Evolutionary conservation across 148 eudicot species (phyloP).

Genomic region (Rhododendron simsii): DNA sequence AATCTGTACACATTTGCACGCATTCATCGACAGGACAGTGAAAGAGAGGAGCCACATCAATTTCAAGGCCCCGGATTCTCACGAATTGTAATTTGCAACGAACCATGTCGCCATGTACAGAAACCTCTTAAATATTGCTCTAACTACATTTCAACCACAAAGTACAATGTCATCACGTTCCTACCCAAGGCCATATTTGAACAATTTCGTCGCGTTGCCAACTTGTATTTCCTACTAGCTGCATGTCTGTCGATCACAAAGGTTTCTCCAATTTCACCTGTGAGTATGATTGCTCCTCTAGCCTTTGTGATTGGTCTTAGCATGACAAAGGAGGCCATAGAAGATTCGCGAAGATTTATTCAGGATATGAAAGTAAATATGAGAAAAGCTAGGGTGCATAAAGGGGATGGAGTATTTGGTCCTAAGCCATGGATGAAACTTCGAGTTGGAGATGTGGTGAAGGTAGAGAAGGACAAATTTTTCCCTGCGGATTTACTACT

Average conservation of each 20-base stretch:
- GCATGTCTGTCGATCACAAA: no score
- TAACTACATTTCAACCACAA: conserved; percentile 72
- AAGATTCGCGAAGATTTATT: no score
- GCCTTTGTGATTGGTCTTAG: no score
- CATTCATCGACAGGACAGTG: conserved; percentile 14
- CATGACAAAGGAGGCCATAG: no score
- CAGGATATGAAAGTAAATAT: no score
- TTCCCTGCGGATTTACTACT: conserved; percentile 90
- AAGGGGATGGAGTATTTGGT: conserved; percentile 36
- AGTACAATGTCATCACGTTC: no score
- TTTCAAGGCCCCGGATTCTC: conserved; percentile 68
- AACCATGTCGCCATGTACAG: conserved; percentile 48
- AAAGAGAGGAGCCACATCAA: conserved; percentile 29
- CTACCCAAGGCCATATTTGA: no score
- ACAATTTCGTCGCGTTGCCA: no score
- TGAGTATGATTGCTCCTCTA: no score
- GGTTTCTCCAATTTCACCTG: no score
- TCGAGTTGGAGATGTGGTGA: conserved; percentile 80
- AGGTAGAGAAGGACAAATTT: conserved; percentile 81
- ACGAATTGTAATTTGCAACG: conserved; percentile 64
- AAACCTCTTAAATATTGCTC: conserved; percentile 62
- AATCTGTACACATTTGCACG: conserved; percentile 71
- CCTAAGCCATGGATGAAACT: conserved; percentile 67
- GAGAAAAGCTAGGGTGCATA: no score
- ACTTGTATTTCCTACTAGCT: no score